These are phyloP conservation scores for Lithocarpus polystachyus DNA, from an alignment of 306 rosid species.

Conservation along the genomic window DNA sequence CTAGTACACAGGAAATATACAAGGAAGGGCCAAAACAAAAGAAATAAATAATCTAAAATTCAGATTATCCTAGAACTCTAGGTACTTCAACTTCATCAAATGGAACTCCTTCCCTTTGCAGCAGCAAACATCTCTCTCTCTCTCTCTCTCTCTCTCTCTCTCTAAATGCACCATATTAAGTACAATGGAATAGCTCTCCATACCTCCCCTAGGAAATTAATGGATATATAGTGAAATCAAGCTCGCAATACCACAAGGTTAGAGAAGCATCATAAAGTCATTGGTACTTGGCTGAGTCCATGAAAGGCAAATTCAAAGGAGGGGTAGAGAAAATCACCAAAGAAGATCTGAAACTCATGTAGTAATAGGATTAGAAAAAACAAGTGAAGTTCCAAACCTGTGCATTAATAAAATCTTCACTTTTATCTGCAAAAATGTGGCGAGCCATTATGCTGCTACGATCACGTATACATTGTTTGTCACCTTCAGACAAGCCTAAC, in stretches of 20 bases:
- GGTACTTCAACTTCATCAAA: too few species aligned
- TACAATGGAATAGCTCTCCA: too few species aligned
- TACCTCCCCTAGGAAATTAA: not conserved
- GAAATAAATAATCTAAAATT: too few species aligned
- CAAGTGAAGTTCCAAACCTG: slow-evolving; percentile 58
- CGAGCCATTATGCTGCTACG: slow-evolving; percentile 99
- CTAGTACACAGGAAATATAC: too few species aligned
- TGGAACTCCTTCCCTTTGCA: too few species aligned
- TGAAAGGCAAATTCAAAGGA: not conserved
- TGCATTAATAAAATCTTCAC: slow-evolving; percentile 82
- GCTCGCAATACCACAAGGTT: not conserved
- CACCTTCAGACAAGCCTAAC: slow-evolving; percentile 89
- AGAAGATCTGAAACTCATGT: not conserved
- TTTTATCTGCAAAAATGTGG: slow-evolving; percentile 91
- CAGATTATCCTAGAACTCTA: too few species aligned
- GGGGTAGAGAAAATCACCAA: not conserved
- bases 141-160: too few species aligned
- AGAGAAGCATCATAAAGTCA: not conserved
- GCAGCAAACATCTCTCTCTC: too few species aligned
- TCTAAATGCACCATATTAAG: too few species aligned
- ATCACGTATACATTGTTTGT: slow-evolving; percentile 90
- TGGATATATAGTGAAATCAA: not conserved
- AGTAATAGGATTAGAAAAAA: not conserved
- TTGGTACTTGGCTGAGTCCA: not conserved
- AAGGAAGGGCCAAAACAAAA: too few species aligned